phyloP scores from a whole-genome alignment of 2,329 filamentous ascomycete genomes.

The Fusarium pseudonygamai region DNA sequence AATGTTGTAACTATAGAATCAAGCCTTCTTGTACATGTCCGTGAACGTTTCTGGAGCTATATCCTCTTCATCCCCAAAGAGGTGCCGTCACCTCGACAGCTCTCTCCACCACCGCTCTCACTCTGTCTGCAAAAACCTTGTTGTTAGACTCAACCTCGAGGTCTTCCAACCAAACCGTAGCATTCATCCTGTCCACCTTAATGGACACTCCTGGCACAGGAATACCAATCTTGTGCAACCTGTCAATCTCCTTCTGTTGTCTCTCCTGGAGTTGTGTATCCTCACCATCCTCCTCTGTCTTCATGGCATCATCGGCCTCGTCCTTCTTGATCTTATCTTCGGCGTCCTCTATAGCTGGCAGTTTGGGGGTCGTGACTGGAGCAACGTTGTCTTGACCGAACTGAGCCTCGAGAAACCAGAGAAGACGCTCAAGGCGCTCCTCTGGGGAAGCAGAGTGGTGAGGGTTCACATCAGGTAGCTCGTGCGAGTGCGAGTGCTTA shows the following conservation, averaged over 20 bases:
- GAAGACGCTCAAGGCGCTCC: constrained; percentile 83
- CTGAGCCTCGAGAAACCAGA: constrained; percentile 97
- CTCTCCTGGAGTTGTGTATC: constrained; percentile 61
- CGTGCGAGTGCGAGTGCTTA: constrained; percentile 47
- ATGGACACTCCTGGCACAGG: constrained; percentile 91
- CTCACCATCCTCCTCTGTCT: constrained; percentile 49
- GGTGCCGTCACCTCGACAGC: constrained; percentile 88
- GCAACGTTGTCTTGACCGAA: constrained; percentile 86
- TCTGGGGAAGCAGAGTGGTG: constrained; percentile 76
- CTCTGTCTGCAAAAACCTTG: constrained; percentile 81
- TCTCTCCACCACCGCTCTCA: constrained; percentile 88
- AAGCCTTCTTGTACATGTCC: neutral
- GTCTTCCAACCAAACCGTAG: constrained; percentile 91
- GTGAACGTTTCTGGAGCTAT: neutral
- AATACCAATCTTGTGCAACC: constrained; percentile 85
- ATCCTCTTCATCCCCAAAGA: constrained; percentile 63
- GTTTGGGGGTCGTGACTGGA: constrained; percentile 75
- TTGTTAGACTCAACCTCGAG: constrained; percentile 89
- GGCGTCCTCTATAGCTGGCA: constrained; percentile 53
- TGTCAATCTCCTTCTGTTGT: constrained; percentile 76
- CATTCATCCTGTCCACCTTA: constrained; percentile 85
- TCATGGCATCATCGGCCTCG: constrained; percentile 51
- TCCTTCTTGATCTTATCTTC: constrained; percentile 48
- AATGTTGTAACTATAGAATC: neutral
- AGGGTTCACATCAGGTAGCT: constrained; percentile 69